A percentile compares a stretch with the other conserved stretches of the same genome.
Evolutionary conservation across 805 yeast genomes (phyloP).

Genomic region (Brettanomyces sp.): DNA sequence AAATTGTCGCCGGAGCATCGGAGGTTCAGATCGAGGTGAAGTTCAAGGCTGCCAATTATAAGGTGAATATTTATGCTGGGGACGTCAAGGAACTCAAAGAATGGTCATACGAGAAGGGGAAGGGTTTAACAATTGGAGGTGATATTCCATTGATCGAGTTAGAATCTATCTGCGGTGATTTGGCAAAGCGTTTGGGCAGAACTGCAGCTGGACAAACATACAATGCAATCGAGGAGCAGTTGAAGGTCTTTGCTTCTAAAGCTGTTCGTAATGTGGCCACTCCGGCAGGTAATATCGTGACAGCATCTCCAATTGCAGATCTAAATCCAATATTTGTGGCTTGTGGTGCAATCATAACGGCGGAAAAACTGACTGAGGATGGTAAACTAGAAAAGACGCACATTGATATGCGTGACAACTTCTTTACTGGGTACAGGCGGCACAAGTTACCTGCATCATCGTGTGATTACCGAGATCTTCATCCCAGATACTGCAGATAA

Average conservation of each 20-base stretch:
- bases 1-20: slow-evolving; percentile 38
- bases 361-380: slow-evolving; percentile 21
- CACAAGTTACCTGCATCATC: slow-evolving; percentile 28
- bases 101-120: slow-evolving; percentile 27
- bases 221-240: slow-evolving; percentile 29
- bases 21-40: slow-evolving; percentile 40
- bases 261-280: slow-evolving; percentile 42
- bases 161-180: slow-evolving; percentile 27
- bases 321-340: slow-evolving; percentile 37
- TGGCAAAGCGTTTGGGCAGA: slow-evolving; percentile 15
- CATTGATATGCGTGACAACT: slow-evolving; percentile 28
- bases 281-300: slow-evolving; percentile 40
- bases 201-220: slow-evolving; percentile 26
- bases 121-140: slow-evolving; percentile 35
- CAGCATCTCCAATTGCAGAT: slow-evolving; percentile 42
- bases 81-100: slow-evolving; percentile 32
- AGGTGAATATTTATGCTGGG: slow-evolving; percentile 30
- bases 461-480: slow-evolving; percentile 27
- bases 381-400: slow-evolving; percentile 17
- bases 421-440: slow-evolving; percentile 34
- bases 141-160: slow-evolving; percentile 31
- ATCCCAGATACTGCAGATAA: slow-evolving; percentile 30
- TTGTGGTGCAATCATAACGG: slow-evolving; percentile 29
- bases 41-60: slow-evolving; percentile 32
- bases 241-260: slow-evolving; percentile 39